Conservation (phyloP, 768 basidiomycete genomes). For the Trametes cubensis region DNA sequence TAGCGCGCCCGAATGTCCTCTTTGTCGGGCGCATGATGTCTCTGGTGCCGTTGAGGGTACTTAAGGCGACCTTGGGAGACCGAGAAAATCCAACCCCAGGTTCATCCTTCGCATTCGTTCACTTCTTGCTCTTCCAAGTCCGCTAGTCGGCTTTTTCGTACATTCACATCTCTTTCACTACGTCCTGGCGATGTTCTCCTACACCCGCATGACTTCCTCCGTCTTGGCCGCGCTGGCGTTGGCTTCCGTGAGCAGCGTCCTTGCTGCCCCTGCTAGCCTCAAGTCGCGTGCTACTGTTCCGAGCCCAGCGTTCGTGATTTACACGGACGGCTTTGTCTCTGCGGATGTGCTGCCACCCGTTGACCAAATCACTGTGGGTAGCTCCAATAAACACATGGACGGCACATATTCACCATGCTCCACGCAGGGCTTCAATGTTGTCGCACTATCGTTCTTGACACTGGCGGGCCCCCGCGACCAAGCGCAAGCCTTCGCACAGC, state of each 20-base stretch:
- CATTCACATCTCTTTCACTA: conserved; percentile 5
- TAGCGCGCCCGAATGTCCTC: too few species aligned
- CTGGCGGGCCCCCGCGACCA: conserved; percentile 19
- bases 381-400: too few species aligned
- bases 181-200: conserved; percentile 23
- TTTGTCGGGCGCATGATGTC: background rate
- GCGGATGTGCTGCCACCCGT: conserved; percentile 21
- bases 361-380: conserved; percentile 12
- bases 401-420: too few species aligned
- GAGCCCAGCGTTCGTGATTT: conserved; percentile 23
- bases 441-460: conserved; percentile 21
- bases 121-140: conserved; percentile 15
- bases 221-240: conserved; percentile 23
- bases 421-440: conserved; percentile 20
- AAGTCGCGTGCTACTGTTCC: conserved; percentile 6
- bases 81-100: conserved; percentile 8
- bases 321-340: conserved; percentile 21
- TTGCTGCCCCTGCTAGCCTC: conserved; percentile 7
- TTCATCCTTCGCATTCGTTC: conserved; percentile 15
- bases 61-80: background rate
- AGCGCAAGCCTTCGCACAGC: conserved; percentile 13
- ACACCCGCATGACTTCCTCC: conserved; percentile 23
- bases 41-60: background rate
- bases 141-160: conserved; percentile 21
- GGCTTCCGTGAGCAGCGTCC: conserved; percentile 15